Evolutionary conservation across 345 rosid genomes (phyloP).

Genomic region (Dipteronia sinensis): DNA sequence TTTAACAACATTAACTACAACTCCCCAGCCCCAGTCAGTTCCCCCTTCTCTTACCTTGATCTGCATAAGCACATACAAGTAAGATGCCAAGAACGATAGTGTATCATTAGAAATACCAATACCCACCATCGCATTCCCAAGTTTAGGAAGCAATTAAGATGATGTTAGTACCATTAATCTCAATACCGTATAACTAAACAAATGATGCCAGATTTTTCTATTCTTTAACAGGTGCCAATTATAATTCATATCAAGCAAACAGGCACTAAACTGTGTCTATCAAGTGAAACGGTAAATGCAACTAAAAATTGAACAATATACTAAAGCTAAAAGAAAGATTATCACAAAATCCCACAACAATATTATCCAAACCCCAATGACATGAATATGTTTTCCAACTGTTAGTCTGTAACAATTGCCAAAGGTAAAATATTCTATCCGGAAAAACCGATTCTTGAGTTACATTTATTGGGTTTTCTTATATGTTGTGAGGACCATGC

Average conservation of each 20-base stretch:
- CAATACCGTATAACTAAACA: background rate
- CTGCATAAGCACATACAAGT: conserved; percentile 45
- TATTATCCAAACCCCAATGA: background rate
- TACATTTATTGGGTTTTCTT: background rate
- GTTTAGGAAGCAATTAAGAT: background rate
- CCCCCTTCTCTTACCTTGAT: conserved; percentile 94
- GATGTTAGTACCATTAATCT: background rate
- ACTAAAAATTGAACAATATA: background rate
- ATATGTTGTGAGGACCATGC: background rate
- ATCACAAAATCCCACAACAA: background rate
- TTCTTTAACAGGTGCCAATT: background rate
- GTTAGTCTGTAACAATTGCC: background rate
- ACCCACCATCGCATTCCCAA: background rate
- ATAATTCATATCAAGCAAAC: background rate
- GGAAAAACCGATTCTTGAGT: background rate
- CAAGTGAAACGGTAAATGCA: background rate
- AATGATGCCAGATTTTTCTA: background rate
- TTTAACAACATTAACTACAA: conserved; percentile 91
- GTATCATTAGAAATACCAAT: background rate
- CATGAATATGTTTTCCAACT: background rate
- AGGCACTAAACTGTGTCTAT: background rate
- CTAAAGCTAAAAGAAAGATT: background rate
- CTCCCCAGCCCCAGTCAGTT: conserved; percentile 99
- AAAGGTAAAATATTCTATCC: background rate
- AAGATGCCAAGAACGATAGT: background rate